Evolutionary conservation across 768 basidiomycete genomes (phyloP), one percentile per base, ranked within the genome.

Genomic region (Phylloporus arenicola): DNA sequence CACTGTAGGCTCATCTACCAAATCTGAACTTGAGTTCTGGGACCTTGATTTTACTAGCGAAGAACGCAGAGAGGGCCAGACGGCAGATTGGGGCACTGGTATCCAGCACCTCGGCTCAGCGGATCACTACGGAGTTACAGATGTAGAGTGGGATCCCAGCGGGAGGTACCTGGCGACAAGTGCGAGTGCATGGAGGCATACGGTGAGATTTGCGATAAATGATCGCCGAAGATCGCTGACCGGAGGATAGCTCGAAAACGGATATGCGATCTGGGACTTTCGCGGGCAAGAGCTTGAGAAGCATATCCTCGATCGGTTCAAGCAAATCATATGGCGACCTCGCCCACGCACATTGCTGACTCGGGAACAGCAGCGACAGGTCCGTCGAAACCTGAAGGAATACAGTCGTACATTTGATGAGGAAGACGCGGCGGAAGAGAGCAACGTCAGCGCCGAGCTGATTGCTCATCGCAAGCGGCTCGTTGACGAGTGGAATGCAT

Each of bases 401-500:
- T 95, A 84, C 75, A 89, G 90, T 60, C 82, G 91, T 12, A 71
- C 76, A 30, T 99, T 98, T 68, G 96, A 99, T 47, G 95, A 98
- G 71, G 92, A 96, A 61, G 96, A 98, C 67, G 92, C 92, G 22
- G 83, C 88, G 17, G 93, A 97, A 66, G 93, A 95, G 72, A 92
- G 86, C 68, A 89, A 87, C 60, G 90, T 94, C 59, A 93, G 87
- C 57, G 92, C 93, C 5, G 96, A 98, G 70, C 80, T 96, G 22
- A 79, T 94, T 57, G 91, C 92, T 16, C 83, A 84, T 56, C 80
- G 96, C 53, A 89, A 90, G 68, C 80, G 96, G 42, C 78, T 97
- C 47, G 87, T 98, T 59, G 91, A 96, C 63, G 96, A 99, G 72
- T 99, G 96, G 96, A 96, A 99, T 70, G 91, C 95, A 38, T 98